A percentile compares a stretch with the other conserved stretches of the same genome.
Evolutionary conservation across 2,329 filamentous ascomycete species (phyloP).

Genomic region (Diplodia scrobiculata): DNA sequence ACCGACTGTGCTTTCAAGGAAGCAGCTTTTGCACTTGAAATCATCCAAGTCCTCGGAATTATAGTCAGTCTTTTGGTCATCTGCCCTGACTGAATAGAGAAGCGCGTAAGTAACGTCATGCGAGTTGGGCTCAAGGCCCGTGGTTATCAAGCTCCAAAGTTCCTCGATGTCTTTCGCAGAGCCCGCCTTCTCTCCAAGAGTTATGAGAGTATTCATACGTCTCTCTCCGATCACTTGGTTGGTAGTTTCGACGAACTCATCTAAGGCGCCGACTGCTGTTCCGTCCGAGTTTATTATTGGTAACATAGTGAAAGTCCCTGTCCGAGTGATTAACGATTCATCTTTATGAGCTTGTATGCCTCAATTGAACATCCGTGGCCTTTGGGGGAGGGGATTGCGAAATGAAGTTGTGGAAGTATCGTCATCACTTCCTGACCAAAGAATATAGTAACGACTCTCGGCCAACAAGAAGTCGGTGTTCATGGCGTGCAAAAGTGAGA

Average conservation of each 20-base stretch:
- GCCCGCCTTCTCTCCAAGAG: conserved; percentile 24
- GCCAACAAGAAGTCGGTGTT: too few species aligned
- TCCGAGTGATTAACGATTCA: too few species aligned
- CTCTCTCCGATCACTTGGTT: conserved; percentile 22
- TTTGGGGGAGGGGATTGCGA: background rate
- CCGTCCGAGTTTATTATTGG: conserved; percentile 27
- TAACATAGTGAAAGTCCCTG: conserved; percentile 28
- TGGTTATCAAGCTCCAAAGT: conserved; percentile 17
- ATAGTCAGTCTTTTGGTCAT: background rate
- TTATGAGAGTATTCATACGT: conserved; percentile 22
- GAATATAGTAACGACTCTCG: background rate
- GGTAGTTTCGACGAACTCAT: conserved; percentile 27
- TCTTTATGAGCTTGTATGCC: too few species aligned
- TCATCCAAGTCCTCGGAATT: background rate
- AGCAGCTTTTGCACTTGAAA: conserved; percentile 9
- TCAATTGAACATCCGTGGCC: background rate
- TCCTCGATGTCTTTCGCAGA: conserved; percentile 8
- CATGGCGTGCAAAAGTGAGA: too few species aligned
- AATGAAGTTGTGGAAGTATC: background rate
- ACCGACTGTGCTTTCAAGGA: conserved; percentile 23
- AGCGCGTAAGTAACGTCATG: conserved; percentile 26
- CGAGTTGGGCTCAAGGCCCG: conserved; percentile 18
- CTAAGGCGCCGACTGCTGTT: conserved; percentile 19
- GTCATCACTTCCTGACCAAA: background rate
- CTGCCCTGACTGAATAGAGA: conserved; percentile 18